Base-by-base conservation (phyloP, 225 moss, liverwort and hornwort genomes). In the Lunularia cruciata region DNA sequence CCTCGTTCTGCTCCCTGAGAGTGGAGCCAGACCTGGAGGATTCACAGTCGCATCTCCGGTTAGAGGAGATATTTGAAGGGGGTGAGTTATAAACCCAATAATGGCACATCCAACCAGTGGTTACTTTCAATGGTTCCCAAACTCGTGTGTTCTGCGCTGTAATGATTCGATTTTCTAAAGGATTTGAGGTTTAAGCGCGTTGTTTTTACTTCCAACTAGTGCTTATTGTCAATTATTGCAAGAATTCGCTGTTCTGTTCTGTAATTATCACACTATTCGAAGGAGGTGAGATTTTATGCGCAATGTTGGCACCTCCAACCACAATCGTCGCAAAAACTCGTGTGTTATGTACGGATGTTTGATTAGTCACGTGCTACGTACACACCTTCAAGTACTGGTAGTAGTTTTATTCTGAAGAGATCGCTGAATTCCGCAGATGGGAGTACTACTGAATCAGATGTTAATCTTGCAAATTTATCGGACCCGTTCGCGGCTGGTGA, bases 401-500 rank as follows among this genome's bases (percentile, higher is more conserved):
- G 19, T 20, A 14, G 23, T 70, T 58, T n/a, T 1, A n/a, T n/a
- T n/a, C n/a, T 32, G n/a, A 35, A 0, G 2, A 48, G 31, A 23
- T 3, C 74, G 51, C 63, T 61, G 43, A 16, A 26, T 12, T 16
- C n/a, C 65, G 68, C 79, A 79, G 75, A 75, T 67, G 79, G 47
- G 20, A 73, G 19, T 18, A 36, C 46, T 7, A 68, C 27, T 59
- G 67, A 43, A n/a, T 40, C 63, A 20, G 78, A 28, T 3, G 33
- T 30, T 19, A 36, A 57, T 57, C 56, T 56, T 42, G 36, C 53
- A 37, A 25, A 27, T 45, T 25, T 54, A 5, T 63, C 57, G 14
- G 75, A 73, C 40, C 58, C 69, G 27, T 81, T 81, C 13, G 76
- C 72, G 45, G 42, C 58, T 33, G 47, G 69, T 34, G 81, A 81